A percentile compares a stretch with the other conserved stretches of the same genome.
These are phyloP conservation scores for Paecilomyces niveus DNA, from an alignment of 2,329 filamentous ascomycete genomes.

Conservation along the genomic window DNA sequence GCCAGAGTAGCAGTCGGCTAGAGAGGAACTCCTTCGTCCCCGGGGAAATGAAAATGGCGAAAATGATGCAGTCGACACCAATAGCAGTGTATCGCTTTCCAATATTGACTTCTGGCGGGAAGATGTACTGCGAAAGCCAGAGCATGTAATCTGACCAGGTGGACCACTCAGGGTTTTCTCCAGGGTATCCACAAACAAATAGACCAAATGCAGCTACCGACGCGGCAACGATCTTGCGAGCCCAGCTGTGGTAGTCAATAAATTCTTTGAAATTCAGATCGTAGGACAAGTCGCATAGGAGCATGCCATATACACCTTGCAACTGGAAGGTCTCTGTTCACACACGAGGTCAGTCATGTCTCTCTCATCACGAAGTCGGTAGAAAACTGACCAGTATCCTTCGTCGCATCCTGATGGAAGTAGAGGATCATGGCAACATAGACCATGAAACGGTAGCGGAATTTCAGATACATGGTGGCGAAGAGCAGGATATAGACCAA, in stretches of 20 bases:
- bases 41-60: constrained; percentile 47
- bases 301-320: constrained; percentile 46
- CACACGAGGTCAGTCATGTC: neutral
- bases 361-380: neutral
- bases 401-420: constrained; percentile 42
- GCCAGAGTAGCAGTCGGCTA: constrained; percentile 45
- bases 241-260: constrained; percentile 34
- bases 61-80: constrained; percentile 42
- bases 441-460: constrained; percentile 41
- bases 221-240: constrained; percentile 31
- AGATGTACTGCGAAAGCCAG: constrained; percentile 35
- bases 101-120: constrained; percentile 39
- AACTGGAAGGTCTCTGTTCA: constrained; percentile 47
- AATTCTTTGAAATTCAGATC: constrained; percentile 41
- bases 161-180: constrained; percentile 44
- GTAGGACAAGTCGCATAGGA: constrained; percentile 46
- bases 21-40: constrained; percentile 43
- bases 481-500: constrained; percentile 44
- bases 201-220: constrained; percentile 38
- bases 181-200: constrained; percentile 44
- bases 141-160: constrained; percentile 43
- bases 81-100: constrained; percentile 42
- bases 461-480: constrained; percentile 39
- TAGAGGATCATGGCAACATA: constrained; percentile 42
- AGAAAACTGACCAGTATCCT: constrained; percentile 37